These are phyloP conservation scores for Chaetomiaceae sp. DNA, from an alignment of 2,329 filamentous ascomycete genomes.

Conservation along the genomic window DNA sequence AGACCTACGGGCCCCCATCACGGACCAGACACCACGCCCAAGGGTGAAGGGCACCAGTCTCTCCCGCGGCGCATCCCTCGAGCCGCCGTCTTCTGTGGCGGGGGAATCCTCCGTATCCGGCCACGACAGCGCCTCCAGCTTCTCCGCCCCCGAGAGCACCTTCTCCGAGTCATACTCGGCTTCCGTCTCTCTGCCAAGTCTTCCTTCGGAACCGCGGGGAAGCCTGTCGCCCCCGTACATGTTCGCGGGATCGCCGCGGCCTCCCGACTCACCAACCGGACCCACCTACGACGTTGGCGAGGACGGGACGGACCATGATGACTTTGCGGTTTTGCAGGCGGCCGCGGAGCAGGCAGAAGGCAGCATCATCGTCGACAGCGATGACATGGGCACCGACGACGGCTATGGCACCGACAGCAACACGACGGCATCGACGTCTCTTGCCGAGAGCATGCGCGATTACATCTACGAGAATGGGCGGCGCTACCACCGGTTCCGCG, in stretches of 20 bases:
- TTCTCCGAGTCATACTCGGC: constrained; percentile 4
- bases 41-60: background rate
- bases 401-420: constrained; percentile 30
- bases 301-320: constrained; percentile 10
- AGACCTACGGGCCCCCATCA: background rate
- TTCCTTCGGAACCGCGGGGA: constrained; percentile 1
- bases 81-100: background rate
- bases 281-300: constrained; percentile 2
- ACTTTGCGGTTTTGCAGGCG: constrained; percentile 20
- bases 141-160: constrained; percentile 6
- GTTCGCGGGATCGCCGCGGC: background rate
- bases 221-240: constrained; percentile 12
- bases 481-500: constrained; percentile 52
- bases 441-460: constrained; percentile 40
- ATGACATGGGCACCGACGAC: constrained; percentile 28
- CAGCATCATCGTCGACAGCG: constrained; percentile 28
- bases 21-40: background rate
- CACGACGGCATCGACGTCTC: constrained; percentile 30
- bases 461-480: constrained; percentile 55
- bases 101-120: constrained; percentile 1
- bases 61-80: constrained; percentile 1
- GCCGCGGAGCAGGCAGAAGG: constrained; percentile 28
- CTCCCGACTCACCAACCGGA: background rate
- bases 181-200: constrained; percentile 2
- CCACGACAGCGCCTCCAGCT: constrained; percentile 7